Conservation (phyloP, 306 rosid genomes). For the Acacia confusa region DNA sequence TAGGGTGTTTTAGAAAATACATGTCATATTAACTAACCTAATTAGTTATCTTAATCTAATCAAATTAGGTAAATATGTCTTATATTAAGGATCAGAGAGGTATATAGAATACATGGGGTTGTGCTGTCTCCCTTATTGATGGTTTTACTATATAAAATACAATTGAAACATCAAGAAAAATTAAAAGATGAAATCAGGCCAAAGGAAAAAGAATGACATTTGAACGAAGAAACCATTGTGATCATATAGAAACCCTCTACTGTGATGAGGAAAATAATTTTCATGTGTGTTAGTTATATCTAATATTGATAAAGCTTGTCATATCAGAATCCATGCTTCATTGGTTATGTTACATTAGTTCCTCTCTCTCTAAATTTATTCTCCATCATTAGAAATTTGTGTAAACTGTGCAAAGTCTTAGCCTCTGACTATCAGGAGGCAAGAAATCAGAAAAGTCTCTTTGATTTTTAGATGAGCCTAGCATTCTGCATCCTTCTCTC, state of each 20-base stretch:
- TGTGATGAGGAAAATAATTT: background rate
- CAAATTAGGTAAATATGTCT: no score
- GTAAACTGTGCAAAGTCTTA: background rate
- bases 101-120: no score
- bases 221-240: background rate
- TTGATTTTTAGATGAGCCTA: background rate
- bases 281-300: background rate
- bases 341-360: background rate
- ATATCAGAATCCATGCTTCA: background rate
- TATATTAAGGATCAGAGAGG: no score
- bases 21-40: no score
- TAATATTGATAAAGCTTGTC: background rate
- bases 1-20: no score
- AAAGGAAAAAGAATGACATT: background rate
- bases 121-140: background rate
- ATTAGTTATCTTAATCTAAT: no score
- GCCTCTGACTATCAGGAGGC: background rate
- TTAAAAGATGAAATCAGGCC: background rate
- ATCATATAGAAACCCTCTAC: background rate
- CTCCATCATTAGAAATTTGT: background rate
- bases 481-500: slow-evolving; percentile 2
- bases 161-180: background rate
- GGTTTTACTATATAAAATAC: background rate
- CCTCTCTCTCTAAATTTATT: background rate
- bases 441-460: background rate